Conservation (phyloP, 108 stramenopile genomes). For the Conticribra guillardii region DNA sequence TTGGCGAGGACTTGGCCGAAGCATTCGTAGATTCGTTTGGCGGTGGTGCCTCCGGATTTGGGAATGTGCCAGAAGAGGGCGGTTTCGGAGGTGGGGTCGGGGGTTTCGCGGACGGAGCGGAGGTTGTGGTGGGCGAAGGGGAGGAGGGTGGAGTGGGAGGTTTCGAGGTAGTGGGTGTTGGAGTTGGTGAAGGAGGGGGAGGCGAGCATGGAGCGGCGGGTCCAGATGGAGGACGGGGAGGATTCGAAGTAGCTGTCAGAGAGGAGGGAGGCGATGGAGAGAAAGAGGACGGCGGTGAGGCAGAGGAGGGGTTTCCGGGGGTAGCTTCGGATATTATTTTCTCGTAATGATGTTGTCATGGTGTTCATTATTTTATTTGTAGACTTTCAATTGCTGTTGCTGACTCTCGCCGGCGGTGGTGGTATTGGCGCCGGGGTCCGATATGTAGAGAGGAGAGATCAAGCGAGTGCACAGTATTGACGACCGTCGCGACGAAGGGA, state of each 20-base stretch:
- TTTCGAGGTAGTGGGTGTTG: conserved; percentile 5
- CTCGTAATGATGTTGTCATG: too few species aligned
- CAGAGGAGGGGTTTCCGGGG: not conserved
- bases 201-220: not conserved
- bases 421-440: too few species aligned
- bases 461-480: too few species aligned
- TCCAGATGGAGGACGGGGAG: not conserved
- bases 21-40: conserved; percentile 31
- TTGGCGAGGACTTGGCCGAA: conserved; percentile 13
- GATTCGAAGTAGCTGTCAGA: not conserved
- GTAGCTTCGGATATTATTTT: too few species aligned
- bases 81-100: conserved; percentile 4
- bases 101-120: conserved; percentile 1
- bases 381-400: too few species aligned
- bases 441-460: too few species aligned
- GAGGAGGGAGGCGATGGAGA: not conserved
- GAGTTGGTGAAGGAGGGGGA: not conserved
- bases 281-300: not conserved
- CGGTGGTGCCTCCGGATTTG: conserved; percentile 35
- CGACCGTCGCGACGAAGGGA: too few species aligned
- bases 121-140: conserved; percentile 30
- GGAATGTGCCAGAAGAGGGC: conserved; percentile 41
- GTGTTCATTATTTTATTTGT: too few species aligned
- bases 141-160: conserved; percentile 10
- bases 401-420: too few species aligned